These are phyloP conservation scores for Kalanchoe fedtschenkoi DNA, from an alignment of 164 flowering plant species.

Conservation along the genomic window DNA sequence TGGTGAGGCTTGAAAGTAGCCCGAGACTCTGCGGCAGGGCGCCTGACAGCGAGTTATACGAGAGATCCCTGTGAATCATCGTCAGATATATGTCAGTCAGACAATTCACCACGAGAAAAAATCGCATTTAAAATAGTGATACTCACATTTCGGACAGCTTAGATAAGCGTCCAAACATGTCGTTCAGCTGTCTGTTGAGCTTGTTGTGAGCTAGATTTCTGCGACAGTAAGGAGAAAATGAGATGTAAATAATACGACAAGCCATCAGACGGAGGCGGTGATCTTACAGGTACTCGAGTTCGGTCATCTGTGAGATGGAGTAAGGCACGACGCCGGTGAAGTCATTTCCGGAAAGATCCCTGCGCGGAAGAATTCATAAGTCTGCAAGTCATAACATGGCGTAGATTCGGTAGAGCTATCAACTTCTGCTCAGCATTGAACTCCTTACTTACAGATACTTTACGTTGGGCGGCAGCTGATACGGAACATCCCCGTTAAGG, in stretches of 20 bases:
- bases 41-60: slow-evolving; percentile 52
- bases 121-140: not conserved
- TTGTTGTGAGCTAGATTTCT: slow-evolving; percentile 64
- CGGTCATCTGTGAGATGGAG: slow-evolving; percentile 61
- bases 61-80: slow-evolving; percentile 62
- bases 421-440: too few relatives aligned
- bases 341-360: slow-evolving; percentile 57
- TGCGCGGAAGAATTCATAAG: slow-evolving; percentile 20
- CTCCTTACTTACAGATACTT: slow-evolving; percentile 42
- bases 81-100: not conserved
- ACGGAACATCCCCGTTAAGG: slow-evolving; percentile 65
- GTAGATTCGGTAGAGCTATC: too few relatives aligned
- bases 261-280: not conserved
- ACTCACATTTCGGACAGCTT: slow-evolving; percentile 51
- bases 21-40: slow-evolving; percentile 61
- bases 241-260: not conserved
- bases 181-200: slow-evolving; percentile 59
- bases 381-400: not conserved
- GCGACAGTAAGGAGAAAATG: slow-evolving; percentile 15
- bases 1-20: slow-evolving; percentile 42
- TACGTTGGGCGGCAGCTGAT: slow-evolving; percentile 77
- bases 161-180: slow-evolving; percentile 58
- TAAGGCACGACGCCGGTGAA: slow-evolving; percentile 63
- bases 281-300: slow-evolving; percentile 51
- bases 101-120: not conserved